Base-by-base conservation (phyloP, 2,329 filamentous ascomycete species). In the Monosporascus sp. region DNA sequence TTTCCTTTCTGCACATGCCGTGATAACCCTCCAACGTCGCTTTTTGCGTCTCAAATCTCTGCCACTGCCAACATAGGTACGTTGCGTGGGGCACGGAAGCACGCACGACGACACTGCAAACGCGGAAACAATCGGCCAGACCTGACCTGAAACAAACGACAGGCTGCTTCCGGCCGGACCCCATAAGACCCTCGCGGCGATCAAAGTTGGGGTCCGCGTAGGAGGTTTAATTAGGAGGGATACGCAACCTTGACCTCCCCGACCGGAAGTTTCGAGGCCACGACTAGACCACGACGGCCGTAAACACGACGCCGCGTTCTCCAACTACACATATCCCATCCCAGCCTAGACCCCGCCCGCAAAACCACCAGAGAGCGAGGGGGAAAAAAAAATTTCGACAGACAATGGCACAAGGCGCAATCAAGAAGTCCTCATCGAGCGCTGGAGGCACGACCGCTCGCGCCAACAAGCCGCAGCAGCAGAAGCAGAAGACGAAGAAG, bases 371-470 rank as follows among this genome's bases (percentile, higher is more conserved):
- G 3, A 15, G 35, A 25, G 17, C 36, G 1, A 8, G 4, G 25
- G 38, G 14, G 11, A 49, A 50, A 5, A 18, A 50, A 18, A 51
- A 38, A 35, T 2, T 7, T 27, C 31, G 31, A 14, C 31, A 1
- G 57, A 57, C 44, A 50, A 83, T 84, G 81, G 79, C 75, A 2
- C 81, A 84, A 69, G 81, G 81, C 59, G 66, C 72, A 6, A 62
- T 79, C 48, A 83, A 82, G 61, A 77, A 76, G 54, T 67, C 73
- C 36, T 66, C 74, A 54, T 67, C 74, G 20, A 62, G 72, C 39
- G 62, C 72, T 56, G 75, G 73, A 58, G 64, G 64, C 39, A 74
- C 63, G 51, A 70, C 75, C 54, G 70, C 70, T 14, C 72, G 76
- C 54, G 75, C 77, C 35, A 67, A 67, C 67, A 83, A 83, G 68